Percentiles rank a stretch among this genome's conserved stretches.
Evolutionary conservation across 306 rosid genomes (phyloP).

Genomic region (Fragaria vesca): DNA sequence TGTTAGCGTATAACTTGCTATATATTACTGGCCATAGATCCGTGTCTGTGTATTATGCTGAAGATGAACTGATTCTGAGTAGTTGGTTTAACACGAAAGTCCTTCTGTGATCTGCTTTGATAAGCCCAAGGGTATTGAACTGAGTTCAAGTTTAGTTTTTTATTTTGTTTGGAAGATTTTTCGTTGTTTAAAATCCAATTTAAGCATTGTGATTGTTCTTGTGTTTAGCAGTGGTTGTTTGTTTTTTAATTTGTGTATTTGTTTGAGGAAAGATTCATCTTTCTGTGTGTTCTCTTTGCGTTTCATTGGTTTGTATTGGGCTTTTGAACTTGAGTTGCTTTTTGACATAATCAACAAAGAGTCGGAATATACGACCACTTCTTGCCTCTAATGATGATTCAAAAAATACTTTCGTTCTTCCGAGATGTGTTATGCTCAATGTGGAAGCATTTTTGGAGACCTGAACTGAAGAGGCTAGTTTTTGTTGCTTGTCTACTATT

Average conservation of each 20-base stretch:
- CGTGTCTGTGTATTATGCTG: background rate
- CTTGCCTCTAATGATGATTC: slow-evolving; percentile 14
- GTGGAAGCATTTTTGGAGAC: slow-evolving; percentile 69
- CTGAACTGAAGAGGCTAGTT: slow-evolving; percentile 82
- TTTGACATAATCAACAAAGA: background rate
- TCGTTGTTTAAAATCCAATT: background rate
- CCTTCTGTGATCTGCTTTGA: background rate
- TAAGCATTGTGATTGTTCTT: background rate
- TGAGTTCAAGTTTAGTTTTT: background rate
- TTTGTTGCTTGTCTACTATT: too few species aligned
- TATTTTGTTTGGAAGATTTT: too few species aligned
- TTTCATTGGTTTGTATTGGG: too few species aligned
- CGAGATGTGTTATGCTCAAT: slow-evolving; percentile 13
- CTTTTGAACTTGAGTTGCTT: background rate
- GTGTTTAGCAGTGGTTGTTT: background rate
- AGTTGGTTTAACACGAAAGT: background rate
- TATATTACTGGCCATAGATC: background rate
- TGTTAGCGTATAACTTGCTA: background rate
- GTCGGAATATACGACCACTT: background rate
- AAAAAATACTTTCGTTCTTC: slow-evolving; percentile 22
- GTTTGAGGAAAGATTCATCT: too few species aligned
- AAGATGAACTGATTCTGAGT: background rate
- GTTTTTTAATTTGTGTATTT: background rate
- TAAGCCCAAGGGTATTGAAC: background rate
- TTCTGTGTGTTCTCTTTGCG: too few species aligned